These are phyloP conservation scores for Cadophora luteo-olivacea DNA, from an alignment of 2,329 filamentous ascomycete species.

Conservation along the genomic window DNA sequence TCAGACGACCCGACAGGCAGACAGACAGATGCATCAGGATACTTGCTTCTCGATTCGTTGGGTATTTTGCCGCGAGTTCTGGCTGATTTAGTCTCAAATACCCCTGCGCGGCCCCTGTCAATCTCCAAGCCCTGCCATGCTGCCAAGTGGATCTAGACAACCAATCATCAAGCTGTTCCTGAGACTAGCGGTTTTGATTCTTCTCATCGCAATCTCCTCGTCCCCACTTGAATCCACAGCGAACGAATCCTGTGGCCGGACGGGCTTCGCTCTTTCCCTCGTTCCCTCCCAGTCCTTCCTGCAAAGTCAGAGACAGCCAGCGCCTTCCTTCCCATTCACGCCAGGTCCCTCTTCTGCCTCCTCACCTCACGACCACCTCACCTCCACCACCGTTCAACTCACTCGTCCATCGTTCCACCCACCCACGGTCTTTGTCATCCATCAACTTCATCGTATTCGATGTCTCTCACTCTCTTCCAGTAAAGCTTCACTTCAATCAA, in stretches of 20 bases:
- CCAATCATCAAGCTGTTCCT: slow-evolving; percentile 13
- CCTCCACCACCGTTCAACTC: not conserved
- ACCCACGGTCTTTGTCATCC: slow-evolving; percentile 11
- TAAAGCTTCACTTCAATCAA: slow-evolving; percentile 12
- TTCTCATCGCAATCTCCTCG: slow-evolving; percentile 2
- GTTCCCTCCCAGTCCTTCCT: not conserved
- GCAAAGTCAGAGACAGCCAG: not conserved
- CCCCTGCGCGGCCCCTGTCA: slow-evolving; percentile 2
- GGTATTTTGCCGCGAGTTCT: slow-evolving; percentile 9
- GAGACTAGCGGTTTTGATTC: slow-evolving; percentile 5
- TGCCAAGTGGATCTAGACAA: not conserved
- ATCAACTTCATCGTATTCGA: slow-evolving; percentile 23
- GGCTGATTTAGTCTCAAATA: not conserved
- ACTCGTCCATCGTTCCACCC: slow-evolving; percentile 6
- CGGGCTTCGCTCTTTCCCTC: not conserved
- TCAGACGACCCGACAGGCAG: not conserved
- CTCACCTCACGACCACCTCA: not conserved
- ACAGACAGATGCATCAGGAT: too few species aligned
- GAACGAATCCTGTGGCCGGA: slow-evolving; percentile 4
- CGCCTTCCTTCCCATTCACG: not conserved
- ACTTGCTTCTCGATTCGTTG: too few species aligned
- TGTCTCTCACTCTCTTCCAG: slow-evolving; percentile 32
- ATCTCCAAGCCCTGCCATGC: not conserved
- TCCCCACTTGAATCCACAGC: not conserved
- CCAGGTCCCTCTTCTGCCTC: not conserved